These are phyloP conservation scores for Phaeosphaeriaceae sp. DNA, from an alignment of 2,329 filamentous ascomycete genomes.

Conservation along the genomic window DNA sequence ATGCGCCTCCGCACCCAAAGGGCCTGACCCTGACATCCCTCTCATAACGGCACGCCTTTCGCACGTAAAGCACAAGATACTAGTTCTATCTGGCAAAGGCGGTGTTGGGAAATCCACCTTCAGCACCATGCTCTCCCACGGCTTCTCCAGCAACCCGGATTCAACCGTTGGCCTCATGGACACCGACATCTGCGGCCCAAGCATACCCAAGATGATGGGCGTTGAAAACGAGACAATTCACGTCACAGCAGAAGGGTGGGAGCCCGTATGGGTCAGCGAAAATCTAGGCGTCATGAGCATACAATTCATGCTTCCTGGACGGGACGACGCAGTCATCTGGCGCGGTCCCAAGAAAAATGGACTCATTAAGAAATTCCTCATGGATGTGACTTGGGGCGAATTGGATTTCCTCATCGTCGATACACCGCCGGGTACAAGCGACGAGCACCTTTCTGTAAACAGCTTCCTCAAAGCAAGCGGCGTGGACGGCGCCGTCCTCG, in stretches of 20 bases:
- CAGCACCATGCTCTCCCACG: slow-evolving; percentile 84
- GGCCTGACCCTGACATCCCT: slow-evolving; percentile 91
- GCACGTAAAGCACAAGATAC: slow-evolving; percentile 86
- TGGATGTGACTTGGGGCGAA: slow-evolving; percentile 97
- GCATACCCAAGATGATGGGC: slow-evolving; percentile 98
- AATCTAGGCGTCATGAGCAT: slow-evolving; percentile 97
- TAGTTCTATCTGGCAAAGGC: slow-evolving; percentile 92
- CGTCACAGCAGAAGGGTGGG: slow-evolving; percentile 86
- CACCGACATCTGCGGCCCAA: slow-evolving; percentile 95
- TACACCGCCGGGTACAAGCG: slow-evolving; percentile 91
- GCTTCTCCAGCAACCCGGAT: slow-evolving; percentile 81
- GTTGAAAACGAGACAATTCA: slow-evolving; percentile 94
- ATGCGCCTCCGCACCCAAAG: slow-evolving; percentile 92
- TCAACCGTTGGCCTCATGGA: slow-evolving; percentile 94
- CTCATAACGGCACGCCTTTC: slow-evolving; percentile 83
- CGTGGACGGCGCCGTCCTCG: slow-evolving; percentile 89
- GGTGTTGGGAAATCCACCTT: slow-evolving; percentile 97
- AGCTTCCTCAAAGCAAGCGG: slow-evolving; percentile 88
- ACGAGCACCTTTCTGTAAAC: slow-evolving; percentile 95
- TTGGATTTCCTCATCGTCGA: slow-evolving; percentile 93
- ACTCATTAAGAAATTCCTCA: slow-evolving; percentile 95
- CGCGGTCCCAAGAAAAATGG: slow-evolving; percentile 98
- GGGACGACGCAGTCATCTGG: slow-evolving; percentile 97
- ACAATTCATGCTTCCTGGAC: slow-evolving; percentile 95
- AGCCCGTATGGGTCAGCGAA: slow-evolving; percentile 92